Base-by-base conservation (phyloP, 2,329 filamentous ascomycete species). In the Fusarium armeniacum region DNA sequence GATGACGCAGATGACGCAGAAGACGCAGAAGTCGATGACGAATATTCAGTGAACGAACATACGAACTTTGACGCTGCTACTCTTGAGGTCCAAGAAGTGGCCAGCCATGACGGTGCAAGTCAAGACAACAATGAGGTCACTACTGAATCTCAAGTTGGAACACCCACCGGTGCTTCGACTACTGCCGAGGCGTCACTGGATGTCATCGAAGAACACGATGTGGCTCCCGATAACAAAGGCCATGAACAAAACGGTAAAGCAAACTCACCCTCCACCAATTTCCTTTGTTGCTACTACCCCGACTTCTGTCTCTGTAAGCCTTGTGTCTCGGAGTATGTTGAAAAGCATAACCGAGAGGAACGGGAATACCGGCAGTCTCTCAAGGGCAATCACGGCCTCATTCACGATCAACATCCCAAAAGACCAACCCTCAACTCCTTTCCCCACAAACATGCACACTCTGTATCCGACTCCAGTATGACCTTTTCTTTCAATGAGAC, bases 161-260 rank as follows among this genome's bases (percentile, higher is more conserved):
- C 55, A 16, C 51, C 69, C 22, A 51, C 43, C 24, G 47, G 67
- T 35, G 60, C 54, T 26, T 51, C 53, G 16, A 44, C 10, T 13
- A 28, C 44, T 28, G 24, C 8, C 49, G 58, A 47, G 54, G 58
- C 36, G 30, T 50, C 26, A 54, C 56, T 44, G 49, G 54, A 57
- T 43, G 43, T 69, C 28, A 58, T 49, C 3, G 53, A 65, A 24
- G 62, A 68, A 12, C 55, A 44, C 35, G 49, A 63, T 15, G 53
- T 56, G 16, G 56, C 36, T 18, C 58, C 50, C 13, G 38, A 40
- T 30, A 60, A 59, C 20, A 55, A 71, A 28, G 35, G 47, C 20
- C 52, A 65, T 33, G 65, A 72, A 58, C 61, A 63, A 69, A 72
- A 76, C 46, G 75, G 75, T 77, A 75, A 73, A 59, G 38, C 44